Percentiles rank a stretch among this genome's conserved stretches.
Evolutionary conservation across 257 asterid genomes (phyloP).

Genomic region (Penstemon newberryi): DNA sequence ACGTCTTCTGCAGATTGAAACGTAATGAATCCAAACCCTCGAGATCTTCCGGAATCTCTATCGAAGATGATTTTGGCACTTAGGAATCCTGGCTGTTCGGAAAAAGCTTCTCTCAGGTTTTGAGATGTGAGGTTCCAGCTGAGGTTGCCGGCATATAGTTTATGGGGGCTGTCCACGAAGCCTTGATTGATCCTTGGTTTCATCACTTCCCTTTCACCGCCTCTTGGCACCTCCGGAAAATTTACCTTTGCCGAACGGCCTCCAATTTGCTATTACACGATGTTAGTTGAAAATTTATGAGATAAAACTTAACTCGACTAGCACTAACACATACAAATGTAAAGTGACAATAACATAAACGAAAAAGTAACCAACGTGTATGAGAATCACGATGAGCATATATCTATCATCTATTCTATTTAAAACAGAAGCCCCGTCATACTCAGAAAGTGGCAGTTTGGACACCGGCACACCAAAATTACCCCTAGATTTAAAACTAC

Average conservation of each 20-base stretch:
- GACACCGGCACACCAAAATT: too few relatives aligned
- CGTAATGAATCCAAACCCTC: conserved; percentile 86
- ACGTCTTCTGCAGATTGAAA: conserved; percentile 67
- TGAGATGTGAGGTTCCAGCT: conserved; percentile 82
- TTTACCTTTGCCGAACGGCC: conserved; percentile 85
- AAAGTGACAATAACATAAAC: too few relatives aligned
- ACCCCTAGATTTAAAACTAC: too few relatives aligned
- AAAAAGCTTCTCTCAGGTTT: conserved; percentile 67
- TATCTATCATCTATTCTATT: too few relatives aligned
- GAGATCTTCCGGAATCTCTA: conserved; percentile 71
- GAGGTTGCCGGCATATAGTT: conserved; percentile 80
- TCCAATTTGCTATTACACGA: conserved; percentile 68
- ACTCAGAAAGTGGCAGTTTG: too few relatives aligned
- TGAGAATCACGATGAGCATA: too few relatives aligned
- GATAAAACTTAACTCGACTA: too few relatives aligned
- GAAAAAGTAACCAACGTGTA: too few relatives aligned
- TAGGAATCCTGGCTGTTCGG: conserved; percentile 63
- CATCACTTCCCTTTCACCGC: conserved; percentile 87
- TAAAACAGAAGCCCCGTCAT: too few relatives aligned
- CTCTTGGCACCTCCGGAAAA: conserved; percentile 94
- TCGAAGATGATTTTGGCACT: conserved; percentile 84
- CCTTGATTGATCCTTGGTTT: conserved; percentile 63
- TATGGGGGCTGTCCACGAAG: conserved; percentile 76
- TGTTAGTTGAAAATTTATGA: background rate
- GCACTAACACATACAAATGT: too few relatives aligned